Percentiles rank a stretch among this genome's conserved stretches.
phyloP scores from a whole-genome alignment of 129 eudicot species.

The Flaveria bidentis region DNA sequence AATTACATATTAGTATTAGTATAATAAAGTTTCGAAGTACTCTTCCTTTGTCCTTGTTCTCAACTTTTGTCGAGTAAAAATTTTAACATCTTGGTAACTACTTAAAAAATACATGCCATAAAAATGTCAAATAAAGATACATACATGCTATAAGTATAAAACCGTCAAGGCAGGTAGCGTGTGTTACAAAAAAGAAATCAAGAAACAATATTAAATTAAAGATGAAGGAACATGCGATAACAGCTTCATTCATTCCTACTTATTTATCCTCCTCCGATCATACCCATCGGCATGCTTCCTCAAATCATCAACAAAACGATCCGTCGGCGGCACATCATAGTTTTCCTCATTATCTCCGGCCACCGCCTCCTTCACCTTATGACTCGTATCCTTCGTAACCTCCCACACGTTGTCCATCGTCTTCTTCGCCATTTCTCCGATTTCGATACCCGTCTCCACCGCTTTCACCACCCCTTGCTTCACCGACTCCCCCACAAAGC shows the following conservation, averaged over 20 bases:
- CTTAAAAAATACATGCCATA: too few relatives aligned
- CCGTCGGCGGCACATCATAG: slow-evolving; percentile 27
- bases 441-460: slow-evolving; percentile 46
- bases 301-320: slow-evolving; percentile 37
- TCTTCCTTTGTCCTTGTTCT: too few relatives aligned
- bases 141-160: too few relatives aligned
- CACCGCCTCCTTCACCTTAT: slow-evolving; percentile 31
- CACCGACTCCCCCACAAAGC: slow-evolving; percentile 39
- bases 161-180: too few relatives aligned
- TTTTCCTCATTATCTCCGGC: slow-evolving; percentile 21
- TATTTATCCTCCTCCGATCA: slow-evolving; percentile 25
- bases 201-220: too few relatives aligned
- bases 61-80: too few relatives aligned
- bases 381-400: slow-evolving; percentile 38
- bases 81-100: too few relatives aligned
- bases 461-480: slow-evolving; percentile 49
- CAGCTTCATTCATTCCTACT: background rate
- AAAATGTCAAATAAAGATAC: too few relatives aligned
- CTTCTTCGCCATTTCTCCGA: slow-evolving; percentile 51
- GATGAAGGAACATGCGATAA: too few relatives aligned
- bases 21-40: too few relatives aligned
- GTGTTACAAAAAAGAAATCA: too few relatives aligned
- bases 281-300: slow-evolving; percentile 43
- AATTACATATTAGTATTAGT: too few relatives aligned
- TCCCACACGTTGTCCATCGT: slow-evolving; percentile 51